Conservation (phyloP, 371 early-diverging fungal species). For the Batkoa obscura region DNA sequence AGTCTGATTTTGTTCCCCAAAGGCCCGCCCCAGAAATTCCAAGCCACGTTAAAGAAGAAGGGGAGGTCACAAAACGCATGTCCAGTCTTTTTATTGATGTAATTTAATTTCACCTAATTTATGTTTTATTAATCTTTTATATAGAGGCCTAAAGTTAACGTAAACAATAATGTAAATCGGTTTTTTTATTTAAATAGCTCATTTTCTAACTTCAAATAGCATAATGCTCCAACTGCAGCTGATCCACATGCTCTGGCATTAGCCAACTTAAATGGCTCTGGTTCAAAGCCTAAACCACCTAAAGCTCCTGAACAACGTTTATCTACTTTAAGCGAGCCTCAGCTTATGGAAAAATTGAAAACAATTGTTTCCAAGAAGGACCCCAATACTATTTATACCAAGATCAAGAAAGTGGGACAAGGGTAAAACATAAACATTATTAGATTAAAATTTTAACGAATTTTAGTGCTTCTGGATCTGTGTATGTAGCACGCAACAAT, state of each 20-base stretch:
- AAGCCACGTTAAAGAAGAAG: background rate
- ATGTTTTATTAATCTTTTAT: background rate
- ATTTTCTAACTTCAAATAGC: background rate
- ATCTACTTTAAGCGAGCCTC: slow-evolving; percentile 70
- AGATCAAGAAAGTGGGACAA: slow-evolving; percentile 88
- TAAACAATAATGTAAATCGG: background rate
- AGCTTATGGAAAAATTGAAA: slow-evolving; percentile 77
- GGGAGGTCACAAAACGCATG: slow-evolving; percentile 1
- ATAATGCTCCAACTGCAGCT: slow-evolving; percentile 2
- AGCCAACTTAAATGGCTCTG: slow-evolving; percentile 12
- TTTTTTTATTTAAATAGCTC: background rate
- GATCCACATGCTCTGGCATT: slow-evolving; percentile 4
- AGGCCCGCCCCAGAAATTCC: background rate
- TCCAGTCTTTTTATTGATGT: slow-evolving; percentile 3
- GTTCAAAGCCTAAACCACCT: slow-evolving; percentile 19
- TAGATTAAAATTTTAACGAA: background rate
- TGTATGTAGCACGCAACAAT: slow-evolving; percentile 63
- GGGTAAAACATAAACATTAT: slow-evolving; percentile 31
- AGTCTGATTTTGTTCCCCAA: background rate
- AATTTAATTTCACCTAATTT: background rate
- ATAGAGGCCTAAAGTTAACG: background rate
- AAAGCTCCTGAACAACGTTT: slow-evolving; percentile 38
- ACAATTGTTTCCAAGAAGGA: slow-evolving; percentile 70
- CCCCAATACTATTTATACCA: slow-evolving; percentile 67
- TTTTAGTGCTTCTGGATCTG: slow-evolving; percentile 83